These are phyloP conservation scores for Trypethelium eluteriae DNA, from an alignment of 495 filamentous ascomycete genomes.

Conservation along the genomic window DNA sequence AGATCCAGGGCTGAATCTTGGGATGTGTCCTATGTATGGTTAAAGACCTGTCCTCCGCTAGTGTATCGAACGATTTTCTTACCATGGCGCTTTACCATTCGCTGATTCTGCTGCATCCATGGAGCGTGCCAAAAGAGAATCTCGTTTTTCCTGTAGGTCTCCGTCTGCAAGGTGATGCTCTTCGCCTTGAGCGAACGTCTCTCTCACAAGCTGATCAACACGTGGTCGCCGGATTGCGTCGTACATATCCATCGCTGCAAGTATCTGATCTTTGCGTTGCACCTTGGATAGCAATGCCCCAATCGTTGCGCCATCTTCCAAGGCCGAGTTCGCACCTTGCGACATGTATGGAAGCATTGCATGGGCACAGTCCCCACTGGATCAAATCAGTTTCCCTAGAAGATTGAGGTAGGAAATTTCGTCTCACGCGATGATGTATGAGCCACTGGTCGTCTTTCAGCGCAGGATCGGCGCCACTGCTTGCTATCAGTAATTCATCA, in stretches of 20 bases:
- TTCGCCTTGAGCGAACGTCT: background rate
- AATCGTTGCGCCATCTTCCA: slow-evolving; percentile 22
- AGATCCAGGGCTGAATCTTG: background rate
- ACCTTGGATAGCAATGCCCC: background rate
- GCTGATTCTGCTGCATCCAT: background rate
- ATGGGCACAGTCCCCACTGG: slow-evolving; percentile 42
- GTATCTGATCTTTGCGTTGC: background rate
- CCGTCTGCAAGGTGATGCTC: background rate
- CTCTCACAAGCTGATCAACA: background rate
- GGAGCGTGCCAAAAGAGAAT: background rate
- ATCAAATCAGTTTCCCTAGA: background rate
- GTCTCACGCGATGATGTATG: background rate
- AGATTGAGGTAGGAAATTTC: background rate
- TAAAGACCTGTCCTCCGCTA: background rate
- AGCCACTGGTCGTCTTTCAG: background rate
- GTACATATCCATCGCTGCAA: background rate
- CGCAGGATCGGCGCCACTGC: background rate
- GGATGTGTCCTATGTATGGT: background rate
- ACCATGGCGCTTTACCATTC: background rate
- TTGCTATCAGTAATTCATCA: background rate
- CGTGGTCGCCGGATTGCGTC: background rate
- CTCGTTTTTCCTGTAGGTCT: background rate
- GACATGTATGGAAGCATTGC: slow-evolving; percentile 25
- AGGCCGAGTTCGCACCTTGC: slow-evolving; percentile 19
- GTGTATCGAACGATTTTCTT: background rate